Percentiles rank a stretch among this genome's conserved stretches.
Conservation (phyloP, 148 eudicot species). For the Cornus controversa region DNA sequence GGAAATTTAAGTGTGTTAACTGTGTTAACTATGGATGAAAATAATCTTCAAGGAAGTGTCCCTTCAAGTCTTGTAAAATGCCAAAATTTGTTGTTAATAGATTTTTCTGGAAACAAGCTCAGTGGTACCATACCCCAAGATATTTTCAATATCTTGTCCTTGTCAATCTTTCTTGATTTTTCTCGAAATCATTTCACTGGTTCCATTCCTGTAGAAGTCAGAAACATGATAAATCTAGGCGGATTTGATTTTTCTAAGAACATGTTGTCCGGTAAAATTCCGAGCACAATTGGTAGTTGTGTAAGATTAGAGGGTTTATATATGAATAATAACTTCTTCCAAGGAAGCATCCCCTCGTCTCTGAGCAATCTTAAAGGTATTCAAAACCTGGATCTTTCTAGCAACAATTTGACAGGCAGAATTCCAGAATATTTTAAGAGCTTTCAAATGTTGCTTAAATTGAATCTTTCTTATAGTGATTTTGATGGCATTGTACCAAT, state of each 20-base stretch:
- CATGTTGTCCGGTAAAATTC: conserved; percentile 33
- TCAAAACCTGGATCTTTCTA: conserved; percentile 27
- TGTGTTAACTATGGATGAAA: conserved; percentile 4
- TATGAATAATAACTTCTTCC: conserved; percentile 33
- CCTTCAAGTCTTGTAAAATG: conserved; percentile 39
- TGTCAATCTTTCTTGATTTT: conserved; percentile 11
- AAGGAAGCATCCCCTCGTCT: conserved; percentile 29
- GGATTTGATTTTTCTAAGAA: conserved; percentile 23
- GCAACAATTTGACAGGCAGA: conserved; percentile 36
- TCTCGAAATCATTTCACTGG: conserved; percentile 30
- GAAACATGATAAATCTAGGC: conserved; percentile 27
- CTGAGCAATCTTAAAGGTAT: conserved; percentile 24
- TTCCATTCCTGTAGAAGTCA: conserved; percentile 30
- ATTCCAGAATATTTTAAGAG: conserved; percentile 27
- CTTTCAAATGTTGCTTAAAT: conserved; percentile 11
- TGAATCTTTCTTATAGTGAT: conserved; percentile 30
- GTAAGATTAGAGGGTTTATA: conserved; percentile 13
- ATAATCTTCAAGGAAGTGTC: conserved; percentile 32
- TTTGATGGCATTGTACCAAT: conserved; percentile 45
- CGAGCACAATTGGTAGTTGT: conserved; percentile 26
- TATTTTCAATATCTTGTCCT: conserved; percentile 19
- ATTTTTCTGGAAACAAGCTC: conserved; percentile 27
- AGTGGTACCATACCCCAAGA: conserved; percentile 37
- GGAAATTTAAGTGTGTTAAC: conserved; percentile 40
- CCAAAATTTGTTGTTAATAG: conserved; percentile 12